Base-by-base conservation (phyloP, 176 grass and related monocot genomes). In the Avena sativa region DNA sequence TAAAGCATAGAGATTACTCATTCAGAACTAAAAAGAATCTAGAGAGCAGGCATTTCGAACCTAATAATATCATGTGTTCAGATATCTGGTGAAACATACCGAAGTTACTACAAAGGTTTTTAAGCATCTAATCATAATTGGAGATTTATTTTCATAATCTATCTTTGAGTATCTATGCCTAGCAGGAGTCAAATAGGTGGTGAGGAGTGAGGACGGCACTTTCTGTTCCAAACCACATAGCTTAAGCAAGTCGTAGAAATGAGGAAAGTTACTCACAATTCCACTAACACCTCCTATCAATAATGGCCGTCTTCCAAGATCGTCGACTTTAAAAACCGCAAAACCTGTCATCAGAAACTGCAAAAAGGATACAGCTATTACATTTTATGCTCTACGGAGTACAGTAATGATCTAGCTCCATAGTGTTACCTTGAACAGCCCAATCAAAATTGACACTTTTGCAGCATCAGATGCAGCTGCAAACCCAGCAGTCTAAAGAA, bases 391-490 rank as follows among this genome's bases (percentile, higher is more conserved):
- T 55, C 23, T 8, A 30, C 12, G 28, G 16, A 84, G 40, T 73
- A 66, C 17, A 47, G 4, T 61, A 86, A 64, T 25, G 20, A 76
- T 56, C n/a, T 50, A 86, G 76, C 55, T 77, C 23, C 5, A 32
- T 81, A 48, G 55, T 20, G 17, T 91, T 95, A 98, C 97, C 94
- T 99, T 99, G 89, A 99, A 99, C 52, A 94, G 8, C 36, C 97
- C 94, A 87, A 99, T 96, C 85, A 94, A 85, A 86, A 99, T 88
- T 65, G 94, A 85, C 46, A 99, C 90, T 87, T 57, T 93, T 44
- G 94, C 91, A 93, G 94, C 97, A 90, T 99, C 94, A 76, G 92
- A 93, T 87, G 97, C 94, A 91, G 89, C 89, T 80, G 87, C 84
- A 93, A 93, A 96, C 69, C 97, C 94, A 96, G 92, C 92, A 93